These are phyloP conservation scores for Colletotrichum ledebouriae DNA, from an alignment of 2,329 filamentous ascomycete species.

Conservation along the genomic window DNA sequence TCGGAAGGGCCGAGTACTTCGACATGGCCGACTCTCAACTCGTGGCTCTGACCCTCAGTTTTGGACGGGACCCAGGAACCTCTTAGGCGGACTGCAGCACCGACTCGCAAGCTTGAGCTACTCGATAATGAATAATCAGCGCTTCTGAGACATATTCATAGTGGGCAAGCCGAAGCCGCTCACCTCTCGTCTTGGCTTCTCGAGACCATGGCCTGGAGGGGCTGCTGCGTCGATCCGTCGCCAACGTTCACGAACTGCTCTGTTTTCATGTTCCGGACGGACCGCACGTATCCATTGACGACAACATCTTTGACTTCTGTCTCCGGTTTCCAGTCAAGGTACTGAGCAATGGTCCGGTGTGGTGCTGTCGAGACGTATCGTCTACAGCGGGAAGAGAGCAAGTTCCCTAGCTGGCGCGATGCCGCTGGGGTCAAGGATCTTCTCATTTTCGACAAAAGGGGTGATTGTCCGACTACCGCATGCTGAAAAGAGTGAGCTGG, in stretches of 20 bases:
- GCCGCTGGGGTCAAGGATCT: not conserved
- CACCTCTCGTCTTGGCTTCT: constrained; percentile 79
- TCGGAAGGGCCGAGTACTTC: constrained; percentile 82
- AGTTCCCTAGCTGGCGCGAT: constrained; percentile 4
- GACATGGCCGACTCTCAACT: constrained; percentile 81
- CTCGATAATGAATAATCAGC: constrained; percentile 48
- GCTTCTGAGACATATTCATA: constrained; percentile 45
- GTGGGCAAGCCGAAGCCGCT: constrained; percentile 49
- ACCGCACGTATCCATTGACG: constrained; percentile 85
- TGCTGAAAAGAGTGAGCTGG: no score
- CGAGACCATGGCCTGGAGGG: constrained; percentile 85
- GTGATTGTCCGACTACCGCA: not conserved
- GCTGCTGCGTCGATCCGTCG: constrained; percentile 85
- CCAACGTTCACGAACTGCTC: constrained; percentile 86
- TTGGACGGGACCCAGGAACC: constrained; percentile 83
- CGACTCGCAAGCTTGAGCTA: constrained; percentile 78
- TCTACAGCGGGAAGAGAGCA: constrained; percentile 1
- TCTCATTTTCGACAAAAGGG: not conserved
- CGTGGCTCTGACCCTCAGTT: constrained; percentile 79
- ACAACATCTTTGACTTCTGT: constrained; percentile 63
- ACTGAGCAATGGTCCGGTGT: constrained; percentile 64
- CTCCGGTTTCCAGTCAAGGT: constrained; percentile 66
- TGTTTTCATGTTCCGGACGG: constrained; percentile 87
- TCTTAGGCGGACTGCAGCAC: constrained; percentile 81
- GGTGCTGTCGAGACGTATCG: constrained; percentile 53